Base-by-base conservation (phyloP, 495 filamentous ascomycete genomes). In the Clohesyomyces aquaticus region DNA sequence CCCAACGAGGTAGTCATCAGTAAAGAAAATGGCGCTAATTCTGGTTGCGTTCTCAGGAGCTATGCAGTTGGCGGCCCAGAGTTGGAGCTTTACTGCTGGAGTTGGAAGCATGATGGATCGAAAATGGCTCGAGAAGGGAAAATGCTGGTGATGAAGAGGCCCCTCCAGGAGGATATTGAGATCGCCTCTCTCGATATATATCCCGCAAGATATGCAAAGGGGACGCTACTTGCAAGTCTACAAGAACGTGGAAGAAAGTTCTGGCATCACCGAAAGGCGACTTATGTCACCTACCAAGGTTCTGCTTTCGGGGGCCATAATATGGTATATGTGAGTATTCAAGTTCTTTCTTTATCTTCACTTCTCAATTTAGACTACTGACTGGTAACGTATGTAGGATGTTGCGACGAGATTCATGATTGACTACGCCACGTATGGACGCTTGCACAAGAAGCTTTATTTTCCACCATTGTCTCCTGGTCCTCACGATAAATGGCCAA, bases 371-470 rank as follows among this genome's bases (percentile, higher is more conserved):
- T 38, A 38, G 6, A 6, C 32, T 6, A 38, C 14, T 38, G 32
- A 6, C 6, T 38, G 32, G 6, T 38, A 38, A 38, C 32, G 6
- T 38, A 6, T 6, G 32, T 38, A 38, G 32, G 32, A 14, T 14
- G 14, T 38, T 14, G 32, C n/a, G 9, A 25, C 18, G 12, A 50
- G 47, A 50, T 50, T 22, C 47, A 50, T 50, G 47, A 23, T 50
- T 4, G 47, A 50, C 16, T 50, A 22, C 26, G 47, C 26, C 11
- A 50, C 25, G 2, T 23, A 50, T 26, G 2, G 2, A 22, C 47
- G 22, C 16, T 25, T 50, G 18, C 47, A 50, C 26, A 10, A 6
- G 6, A 6, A 22, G 16, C n/a, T 3, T 23, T n/a, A 23, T 11
- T 22, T 6, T 4, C 43, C 22, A 16, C 47, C 22, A 11, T 26